Evolutionary conservation across 2,329 filamentous ascomycete species (phyloP).

Genomic region (Fusarium verrucosum): DNA sequence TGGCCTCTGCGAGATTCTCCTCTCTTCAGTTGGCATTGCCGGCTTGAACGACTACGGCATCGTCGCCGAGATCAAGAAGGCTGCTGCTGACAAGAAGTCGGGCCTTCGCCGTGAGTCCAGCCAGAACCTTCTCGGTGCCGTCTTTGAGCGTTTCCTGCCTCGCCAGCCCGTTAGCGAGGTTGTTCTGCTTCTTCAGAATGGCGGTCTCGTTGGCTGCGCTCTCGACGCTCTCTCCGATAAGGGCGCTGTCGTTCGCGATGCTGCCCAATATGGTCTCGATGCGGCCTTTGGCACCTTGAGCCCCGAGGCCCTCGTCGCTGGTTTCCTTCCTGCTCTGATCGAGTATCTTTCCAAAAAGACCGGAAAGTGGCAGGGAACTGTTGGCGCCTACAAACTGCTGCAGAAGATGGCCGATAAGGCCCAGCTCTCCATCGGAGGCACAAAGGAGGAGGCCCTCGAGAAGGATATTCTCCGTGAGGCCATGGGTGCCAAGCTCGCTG

Average conservation of each 20-base stretch:
- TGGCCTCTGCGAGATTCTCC: slow-evolving; percentile 66
- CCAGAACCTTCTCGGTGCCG: slow-evolving; percentile 92
- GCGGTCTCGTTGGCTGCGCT: slow-evolving; percentile 74
- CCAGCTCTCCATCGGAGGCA: slow-evolving; percentile 79
- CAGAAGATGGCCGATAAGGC: slow-evolving; percentile 96
- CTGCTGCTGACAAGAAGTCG: slow-evolving; percentile 93
- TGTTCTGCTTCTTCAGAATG: slow-evolving; percentile 82
- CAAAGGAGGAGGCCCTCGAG: slow-evolving; percentile 82
- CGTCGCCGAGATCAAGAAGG: slow-evolving; percentile 70
- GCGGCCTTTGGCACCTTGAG: slow-evolving; percentile 82
- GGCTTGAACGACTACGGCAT: slow-evolving; percentile 65
- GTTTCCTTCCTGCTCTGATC: slow-evolving; percentile 79
- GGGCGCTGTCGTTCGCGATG: slow-evolving; percentile 85
- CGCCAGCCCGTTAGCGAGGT: slow-evolving; percentile 82
- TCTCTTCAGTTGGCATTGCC: slow-evolving; percentile 62
- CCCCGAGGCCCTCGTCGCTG: slow-evolving; percentile 83
- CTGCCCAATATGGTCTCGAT: slow-evolving; percentile 93
- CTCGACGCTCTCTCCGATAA: slow-evolving; percentile 92
- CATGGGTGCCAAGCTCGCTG: slow-evolving; percentile 88
- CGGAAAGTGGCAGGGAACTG: slow-evolving; percentile 97
- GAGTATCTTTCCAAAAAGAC: slow-evolving; percentile 83
- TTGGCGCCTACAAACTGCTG: slow-evolving; percentile 84
- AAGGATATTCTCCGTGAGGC: slow-evolving; percentile 91
- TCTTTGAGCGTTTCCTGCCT: slow-evolving; percentile 88
- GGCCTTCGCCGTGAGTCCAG: slow-evolving; percentile 85